Conservation (phyloP, 2,329 filamentous ascomycete genomes). For the Dichotomopilus funicola region DNA sequence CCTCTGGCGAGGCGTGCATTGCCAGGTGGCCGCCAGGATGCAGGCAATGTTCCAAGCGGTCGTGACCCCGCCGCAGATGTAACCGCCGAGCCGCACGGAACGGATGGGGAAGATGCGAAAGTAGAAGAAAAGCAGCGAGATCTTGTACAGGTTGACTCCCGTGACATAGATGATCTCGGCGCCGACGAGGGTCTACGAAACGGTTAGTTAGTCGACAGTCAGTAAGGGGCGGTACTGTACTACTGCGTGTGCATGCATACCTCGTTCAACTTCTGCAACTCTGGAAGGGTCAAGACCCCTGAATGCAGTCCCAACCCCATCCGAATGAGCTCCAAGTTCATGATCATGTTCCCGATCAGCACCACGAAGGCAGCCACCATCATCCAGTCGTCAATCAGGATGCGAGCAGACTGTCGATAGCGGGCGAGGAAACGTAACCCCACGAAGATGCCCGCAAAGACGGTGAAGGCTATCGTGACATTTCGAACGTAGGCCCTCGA, state of each 20-base stretch:
- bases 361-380: slow-evolving; percentile 1
- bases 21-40: slow-evolving; percentile 3
- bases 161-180: slow-evolving; percentile 10
- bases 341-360: slow-evolving; percentile 5
- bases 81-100: slow-evolving; percentile 7
- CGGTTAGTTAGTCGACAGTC: background rate
- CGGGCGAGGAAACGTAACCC: slow-evolving; percentile 1
- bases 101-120: slow-evolving; percentile 9
- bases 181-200: slow-evolving; percentile 5
- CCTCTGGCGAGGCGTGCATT: slow-evolving; percentile 5
- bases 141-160: slow-evolving; percentile 7
- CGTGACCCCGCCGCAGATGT: slow-evolving; percentile 9
- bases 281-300: background rate
- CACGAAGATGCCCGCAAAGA: slow-evolving; percentile 8
- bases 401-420: slow-evolving; percentile 2
- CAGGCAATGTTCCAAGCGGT: slow-evolving; percentile 6
- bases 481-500: background rate
- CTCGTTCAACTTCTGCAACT: slow-evolving; percentile 5
- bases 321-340: slow-evolving; percentile 4
- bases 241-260: background rate
- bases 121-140: slow-evolving; percentile 9
- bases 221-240: background rate
- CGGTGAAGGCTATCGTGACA: slow-evolving; percentile 5
- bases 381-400: slow-evolving; percentile 2
- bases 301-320: slow-evolving; percentile 6